A percentile compares a stretch with the other conserved stretches of the same genome.
Evolutionary conservation across 441 rosid genomes (phyloP).

Genomic region (Populus hybrid): DNA sequence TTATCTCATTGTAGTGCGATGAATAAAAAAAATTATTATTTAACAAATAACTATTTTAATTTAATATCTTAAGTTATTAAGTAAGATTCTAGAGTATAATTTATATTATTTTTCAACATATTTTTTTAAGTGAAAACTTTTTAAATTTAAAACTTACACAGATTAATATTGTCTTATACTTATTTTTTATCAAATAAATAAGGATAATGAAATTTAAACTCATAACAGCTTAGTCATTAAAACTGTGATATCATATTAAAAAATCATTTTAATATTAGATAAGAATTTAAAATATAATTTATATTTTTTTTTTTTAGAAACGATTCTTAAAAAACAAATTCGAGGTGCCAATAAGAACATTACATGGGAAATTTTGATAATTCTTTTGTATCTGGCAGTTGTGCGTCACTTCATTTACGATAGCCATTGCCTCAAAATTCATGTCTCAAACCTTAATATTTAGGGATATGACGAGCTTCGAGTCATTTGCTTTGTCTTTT

Average conservation of each 20-base stretch:
- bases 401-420: neutral
- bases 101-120: too few relatives aligned
- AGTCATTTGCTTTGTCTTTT: constrained; percentile 13
- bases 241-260: fast-evolving
- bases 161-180: fast-evolving
- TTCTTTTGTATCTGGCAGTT: neutral
- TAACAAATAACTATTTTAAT: fast-evolving
- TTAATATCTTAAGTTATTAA: too few relatives aligned
- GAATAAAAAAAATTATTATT: neutral
- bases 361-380: neutral
- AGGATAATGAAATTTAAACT: too few relatives aligned
- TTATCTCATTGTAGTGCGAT: neutral
- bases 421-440: neutral
- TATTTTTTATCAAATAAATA: too few relatives aligned
- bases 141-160: too few relatives aligned
- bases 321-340: neutral
- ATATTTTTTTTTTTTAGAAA: too few relatives aligned
- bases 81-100: fast-evolving
- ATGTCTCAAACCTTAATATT: neutral
- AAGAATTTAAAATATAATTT: too few relatives aligned
- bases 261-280: too few relatives aligned
- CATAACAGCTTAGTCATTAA: too few relatives aligned
- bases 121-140: too few relatives aligned
- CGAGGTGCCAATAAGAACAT: neutral
- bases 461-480: neutral